Evolutionary conservation across 805 yeast genomes (phyloP).

Genomic region (Wickerhamiella cacticola): DNA sequence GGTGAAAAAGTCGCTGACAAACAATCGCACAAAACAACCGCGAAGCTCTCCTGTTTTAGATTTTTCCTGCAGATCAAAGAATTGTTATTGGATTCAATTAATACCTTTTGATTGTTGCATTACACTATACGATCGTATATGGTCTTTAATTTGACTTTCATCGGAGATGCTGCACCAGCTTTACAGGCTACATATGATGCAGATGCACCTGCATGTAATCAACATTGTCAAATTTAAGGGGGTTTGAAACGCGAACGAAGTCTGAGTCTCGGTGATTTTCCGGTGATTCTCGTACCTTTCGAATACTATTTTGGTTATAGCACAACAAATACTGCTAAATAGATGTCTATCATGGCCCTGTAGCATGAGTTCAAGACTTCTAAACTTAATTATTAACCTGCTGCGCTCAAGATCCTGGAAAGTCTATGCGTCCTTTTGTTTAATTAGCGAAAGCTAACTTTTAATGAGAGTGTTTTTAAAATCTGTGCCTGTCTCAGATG

Average conservation of each 20-base stretch:
- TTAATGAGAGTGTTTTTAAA: neutral
- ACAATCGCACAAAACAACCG: neutral
- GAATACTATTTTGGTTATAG: too few species aligned
- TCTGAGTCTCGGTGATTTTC: too few species aligned
- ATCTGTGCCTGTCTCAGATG: neutral
- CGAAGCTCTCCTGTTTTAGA: neutral
- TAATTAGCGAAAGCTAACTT: neutral
- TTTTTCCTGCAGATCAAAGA: neutral
- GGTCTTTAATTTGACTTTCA: neutral
- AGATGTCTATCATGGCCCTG: too few species aligned
- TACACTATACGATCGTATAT: too few species aligned
- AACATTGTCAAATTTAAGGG: neutral
- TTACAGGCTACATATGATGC: neutral
- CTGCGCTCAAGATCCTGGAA: neutral
- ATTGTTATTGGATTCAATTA: neutral
- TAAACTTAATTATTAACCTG: neutral
- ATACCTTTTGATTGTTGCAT: neutral
- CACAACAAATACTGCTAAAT: too few species aligned
- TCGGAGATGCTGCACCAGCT: conserved; percentile 1
- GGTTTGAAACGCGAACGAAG: too few species aligned
- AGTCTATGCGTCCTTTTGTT: neutral
- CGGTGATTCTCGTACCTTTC: too few species aligned
- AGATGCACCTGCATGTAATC: conserved; percentile 1
- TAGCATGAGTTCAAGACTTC: too few species aligned
- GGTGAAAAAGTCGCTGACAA: conserved; percentile 10